These are phyloP conservation scores for Kodamaea leandrae DNA, from an alignment of 805 yeast species.

Conservation along the genomic window DNA sequence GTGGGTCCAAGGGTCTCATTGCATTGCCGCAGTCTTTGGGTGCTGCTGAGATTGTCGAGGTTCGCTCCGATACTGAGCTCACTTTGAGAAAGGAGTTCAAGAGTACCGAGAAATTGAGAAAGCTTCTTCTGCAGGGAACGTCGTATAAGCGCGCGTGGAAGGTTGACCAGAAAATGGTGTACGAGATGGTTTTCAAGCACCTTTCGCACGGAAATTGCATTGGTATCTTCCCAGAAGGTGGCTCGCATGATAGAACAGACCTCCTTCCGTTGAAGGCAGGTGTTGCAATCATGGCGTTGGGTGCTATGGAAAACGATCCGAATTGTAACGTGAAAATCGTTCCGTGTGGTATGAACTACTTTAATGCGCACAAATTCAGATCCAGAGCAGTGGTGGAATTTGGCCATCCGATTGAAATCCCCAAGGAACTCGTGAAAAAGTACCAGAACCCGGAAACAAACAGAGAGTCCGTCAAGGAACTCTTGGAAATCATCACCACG, in stretches of 20 bases:
- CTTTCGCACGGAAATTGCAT: conserved; percentile 75
- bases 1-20: conserved; percentile 62
- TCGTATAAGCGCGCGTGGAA: conserved; percentile 71
- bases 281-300: conserved; percentile 96
- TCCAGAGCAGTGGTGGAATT: conserved; percentile 94
- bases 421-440: conserved; percentile 52
- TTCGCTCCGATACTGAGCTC: conserved; percentile 71
- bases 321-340: conserved; percentile 79
- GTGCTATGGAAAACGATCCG: conserved; percentile 80
- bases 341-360: conserved; percentile 97
- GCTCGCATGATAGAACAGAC: conserved; percentile 93
- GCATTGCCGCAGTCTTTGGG: conserved; percentile 81
- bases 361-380: conserved; percentile 92
- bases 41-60: conserved; percentile 62
- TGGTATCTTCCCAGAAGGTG: conserved; percentile 98
- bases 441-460: conserved; percentile 66
- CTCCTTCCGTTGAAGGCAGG: conserved; percentile 93
- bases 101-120: conserved; percentile 43
- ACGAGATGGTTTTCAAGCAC: conserved; percentile 80
- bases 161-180: conserved; percentile 83
- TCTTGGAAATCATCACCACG: conserved; percentile 66
- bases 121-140: conserved; percentile 50
- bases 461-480: conserved; percentile 68
- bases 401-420: conserved; percentile 79
- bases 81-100: conserved; percentile 67